phyloP scores from a whole-genome alignment of 2,329 filamentous ascomycete genomes.

The Zalaria obscura region DNA sequence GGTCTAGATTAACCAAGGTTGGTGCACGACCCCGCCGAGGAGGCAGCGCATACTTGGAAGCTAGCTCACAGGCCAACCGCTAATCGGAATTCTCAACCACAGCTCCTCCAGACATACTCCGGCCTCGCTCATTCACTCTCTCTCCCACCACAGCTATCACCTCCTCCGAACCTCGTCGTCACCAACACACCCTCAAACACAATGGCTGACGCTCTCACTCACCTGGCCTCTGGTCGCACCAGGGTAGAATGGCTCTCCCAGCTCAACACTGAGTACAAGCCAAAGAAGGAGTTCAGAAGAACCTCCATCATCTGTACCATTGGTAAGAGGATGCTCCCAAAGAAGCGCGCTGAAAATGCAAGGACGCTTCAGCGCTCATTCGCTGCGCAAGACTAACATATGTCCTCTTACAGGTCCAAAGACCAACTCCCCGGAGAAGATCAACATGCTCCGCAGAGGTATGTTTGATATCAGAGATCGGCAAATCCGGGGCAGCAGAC shows the following conservation, averaged over 20 bases:
- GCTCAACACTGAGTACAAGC: slow-evolving; percentile 81
- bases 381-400: neutral
- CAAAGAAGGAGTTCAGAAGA: slow-evolving; percentile 80
- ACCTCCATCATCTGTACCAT: slow-evolving; percentile 99
- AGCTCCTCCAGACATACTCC: neutral
- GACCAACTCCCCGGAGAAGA: slow-evolving; percentile 95
- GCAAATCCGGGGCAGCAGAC: neutral
- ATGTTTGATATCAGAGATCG: slow-evolving; percentile 8
- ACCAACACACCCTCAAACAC: slow-evolving; percentile 1
- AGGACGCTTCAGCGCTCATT: neutral
- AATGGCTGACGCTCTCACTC: slow-evolving; percentile 67
- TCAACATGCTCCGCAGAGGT: slow-evolving; percentile 77
- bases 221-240: slow-evolving; percentile 61
- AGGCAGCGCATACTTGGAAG: too few relatives aligned
- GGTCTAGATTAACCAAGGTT: too few relatives aligned
- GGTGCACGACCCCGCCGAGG: too few relatives aligned
- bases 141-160: neutral
- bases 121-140: neutral
- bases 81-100: too few relatives aligned
- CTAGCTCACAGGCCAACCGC: too few relatives aligned
- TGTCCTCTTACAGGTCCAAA: slow-evolving; percentile 52
- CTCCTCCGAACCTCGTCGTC: neutral
- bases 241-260: slow-evolving; percentile 56
- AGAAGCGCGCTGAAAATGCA: neutral
- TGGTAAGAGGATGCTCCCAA: slow-evolving; percentile 32